Percentiles rank a stretch among this genome's conserved stretches.
Evolutionary conservation across 768 basidiomycete species (phyloP).

Genomic region (Lactarius indigo): DNA sequence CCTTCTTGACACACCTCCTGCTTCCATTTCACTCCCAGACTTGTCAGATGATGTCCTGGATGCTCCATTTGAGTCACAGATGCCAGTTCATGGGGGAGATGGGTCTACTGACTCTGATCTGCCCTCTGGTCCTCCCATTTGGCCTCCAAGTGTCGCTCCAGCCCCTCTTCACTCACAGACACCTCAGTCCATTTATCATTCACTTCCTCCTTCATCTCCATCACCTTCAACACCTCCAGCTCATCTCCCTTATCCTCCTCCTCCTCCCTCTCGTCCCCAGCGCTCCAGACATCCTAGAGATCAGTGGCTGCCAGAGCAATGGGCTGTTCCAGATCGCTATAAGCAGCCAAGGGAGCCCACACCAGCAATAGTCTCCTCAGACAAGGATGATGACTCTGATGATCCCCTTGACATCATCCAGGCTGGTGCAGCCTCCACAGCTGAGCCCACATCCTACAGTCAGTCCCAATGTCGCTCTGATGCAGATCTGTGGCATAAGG

Average conservation of each 20-base stretch:
- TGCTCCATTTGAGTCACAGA: neutral
- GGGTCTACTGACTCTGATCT: neutral
- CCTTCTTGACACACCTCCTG: neutral
- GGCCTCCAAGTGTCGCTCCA: neutral
- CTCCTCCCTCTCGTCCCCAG: neutral
- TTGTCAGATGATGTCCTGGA: neutral
- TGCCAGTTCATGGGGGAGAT: neutral
- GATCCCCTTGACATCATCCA: neutral
- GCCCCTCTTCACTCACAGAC: neutral
- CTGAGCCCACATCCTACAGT: neutral
- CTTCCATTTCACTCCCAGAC: neutral
- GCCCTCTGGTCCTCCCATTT: neutral
- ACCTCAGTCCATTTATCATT: neutral
- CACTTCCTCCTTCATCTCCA: neutral
- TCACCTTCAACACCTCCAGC: neutral
- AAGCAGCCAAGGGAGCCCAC: neutral
- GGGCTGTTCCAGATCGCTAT: neutral
- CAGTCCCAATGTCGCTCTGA: neutral
- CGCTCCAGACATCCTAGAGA: neutral
- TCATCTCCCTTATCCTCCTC: neutral
- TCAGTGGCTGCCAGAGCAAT: neutral
- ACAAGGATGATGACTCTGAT: neutral
- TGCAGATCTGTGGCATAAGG: neutral
- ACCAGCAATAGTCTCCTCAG: neutral
- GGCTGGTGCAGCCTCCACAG: neutral